Base-by-base conservation (phyloP, 192 early-diverging fungal species). In the Coemansia sp. region DNA sequence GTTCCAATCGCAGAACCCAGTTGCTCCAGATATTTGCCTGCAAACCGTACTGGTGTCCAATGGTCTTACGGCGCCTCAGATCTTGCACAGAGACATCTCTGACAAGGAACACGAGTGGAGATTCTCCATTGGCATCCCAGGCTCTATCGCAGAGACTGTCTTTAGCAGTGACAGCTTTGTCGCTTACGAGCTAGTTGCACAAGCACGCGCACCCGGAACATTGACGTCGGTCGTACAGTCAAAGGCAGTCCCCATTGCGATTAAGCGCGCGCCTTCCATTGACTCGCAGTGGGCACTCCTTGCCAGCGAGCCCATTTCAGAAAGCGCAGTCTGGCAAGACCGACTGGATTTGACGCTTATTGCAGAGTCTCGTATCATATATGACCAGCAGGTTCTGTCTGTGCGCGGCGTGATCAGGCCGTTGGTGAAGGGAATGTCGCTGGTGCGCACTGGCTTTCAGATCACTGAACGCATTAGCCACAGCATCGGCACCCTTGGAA, bases 351-450 rank as follows among this genome's bases (percentile, higher is more conserved):
- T 82, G n/a, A 67, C 74, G 41, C 62, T 82, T 39, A 34, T 68
- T 39, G 32, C 71, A 7, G 45, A 67, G 13, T 76, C 79, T 15
- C 79, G 71, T 20, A 71, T 82, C 41, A 11, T 82, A 31, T 63
- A 73, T 34, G 79, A 82, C 56, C 41, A 67, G 46, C 74, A 82
- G 79, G n/a, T 45, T 13, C 41, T 82, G 65, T 39, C 79, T 3
- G 71, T 82, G 61, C 74, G 79, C 56, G 79, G 79, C 5, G 62
- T 74, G 3, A 67, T 82, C 22, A 19, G 74, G 45, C 79, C 79
- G 40, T 61, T 76, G 29, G 70, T 64, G 29, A 82, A 82, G 68
- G 79, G 79, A 2, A 45, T 76, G 12, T 70, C 67, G 36, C 46
- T 82, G 10, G 51, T 64, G 22, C 64, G 71, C 9, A 71, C 79